phyloP scores from a whole-genome alignment of 1,139 yeast genomes.

The Yamadazyma buinensis region DNA sequence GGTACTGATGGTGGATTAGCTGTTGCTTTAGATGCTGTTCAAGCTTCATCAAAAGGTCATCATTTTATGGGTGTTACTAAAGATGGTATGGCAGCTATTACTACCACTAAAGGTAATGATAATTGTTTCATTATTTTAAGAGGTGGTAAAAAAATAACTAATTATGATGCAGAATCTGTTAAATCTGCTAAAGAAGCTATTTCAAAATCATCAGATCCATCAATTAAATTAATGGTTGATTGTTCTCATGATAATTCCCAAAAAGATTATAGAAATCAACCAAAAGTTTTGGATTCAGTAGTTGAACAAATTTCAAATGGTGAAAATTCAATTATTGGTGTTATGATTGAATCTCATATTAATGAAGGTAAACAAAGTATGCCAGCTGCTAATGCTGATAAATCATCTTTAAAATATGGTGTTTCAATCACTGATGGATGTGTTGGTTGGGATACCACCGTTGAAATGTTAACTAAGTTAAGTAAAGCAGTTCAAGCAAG shows the following conservation, averaged over 20 bases:
- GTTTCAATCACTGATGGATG: conserved; percentile 97
- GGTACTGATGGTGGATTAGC: conserved; percentile 95
- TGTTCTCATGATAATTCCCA: conserved; percentile 96
- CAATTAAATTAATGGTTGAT: conserved; percentile 74
- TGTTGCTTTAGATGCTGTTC: conserved; percentile 92
- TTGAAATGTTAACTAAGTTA: conserved; percentile 67
- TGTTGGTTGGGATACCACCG: conserved; percentile 90
- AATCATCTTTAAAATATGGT: conserved; percentile 81
- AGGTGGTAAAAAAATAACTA: conserved; percentile 94
- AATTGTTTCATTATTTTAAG: conserved; percentile 87
- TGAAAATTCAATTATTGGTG: conserved; percentile 77
- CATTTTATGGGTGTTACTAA: conserved; percentile 97
- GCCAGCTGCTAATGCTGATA: conserved; percentile 57
- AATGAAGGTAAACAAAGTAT: conserved; percentile 89
- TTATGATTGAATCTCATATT: conserved; percentile 94
- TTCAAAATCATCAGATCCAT: conserved; percentile 40
- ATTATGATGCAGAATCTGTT: conserved; percentile 79
- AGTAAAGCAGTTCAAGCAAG: conserved; percentile 80
- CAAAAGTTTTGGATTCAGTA: conserved; percentile 75
- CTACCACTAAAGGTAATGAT: conserved; percentile 91
- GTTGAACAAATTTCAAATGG: conserved; percentile 81
- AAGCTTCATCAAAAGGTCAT: conserved; percentile 88
- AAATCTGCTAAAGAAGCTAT: conserved; percentile 63
- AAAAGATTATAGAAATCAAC: conserved; percentile 93
- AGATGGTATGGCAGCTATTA: conserved; percentile 94